Percentiles rank a stretch among this genome's conserved stretches.
Evolutionary conservation across 176 grass and related monocot species (phyloP).

Genomic region (Dendrocalamus sinicus): DNA sequence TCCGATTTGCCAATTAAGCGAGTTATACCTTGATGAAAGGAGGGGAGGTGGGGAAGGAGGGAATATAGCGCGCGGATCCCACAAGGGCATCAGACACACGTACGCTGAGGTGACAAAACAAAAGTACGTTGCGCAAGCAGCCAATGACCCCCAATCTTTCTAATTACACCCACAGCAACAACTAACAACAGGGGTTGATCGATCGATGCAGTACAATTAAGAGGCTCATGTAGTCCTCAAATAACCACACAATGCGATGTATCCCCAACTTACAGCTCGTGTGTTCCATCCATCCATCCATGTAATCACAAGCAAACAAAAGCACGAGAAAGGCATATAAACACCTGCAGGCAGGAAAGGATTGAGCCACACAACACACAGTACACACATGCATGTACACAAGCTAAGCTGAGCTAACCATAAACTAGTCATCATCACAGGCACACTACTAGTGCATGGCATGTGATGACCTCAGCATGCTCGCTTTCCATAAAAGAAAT

Average conservation of each 20-base stretch:
- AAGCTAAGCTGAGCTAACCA: not conserved
- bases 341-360: conserved; percentile 5
- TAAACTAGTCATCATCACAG: conserved; percentile 31
- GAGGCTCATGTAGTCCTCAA: not conserved
- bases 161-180: not conserved
- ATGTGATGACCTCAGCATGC: conserved; percentile 52
- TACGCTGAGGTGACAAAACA: not conserved
- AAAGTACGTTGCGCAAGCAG: not conserved
- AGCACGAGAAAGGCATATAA: not conserved
- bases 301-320: conserved; percentile 24
- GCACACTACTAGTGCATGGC: conserved; percentile 6
- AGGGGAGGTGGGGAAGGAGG: not conserved
- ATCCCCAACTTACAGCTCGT: not conserved
- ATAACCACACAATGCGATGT: not conserved
- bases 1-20: no score
- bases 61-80: conserved; percentile 21
- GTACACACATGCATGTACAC: no score
- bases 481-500: conserved; percentile 28
- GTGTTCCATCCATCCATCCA: not conserved
- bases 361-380: conserved; percentile 4
- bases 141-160: conserved; percentile 14
- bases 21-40: not conserved
- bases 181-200: not conserved
- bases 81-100: not conserved
- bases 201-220: not conserved